A percentile compares a stretch with the other conserved stretches of the same genome.
Conservation (phyloP, 495 filamentous ascomycete genomes). For the Bombardia bombarda region DNA sequence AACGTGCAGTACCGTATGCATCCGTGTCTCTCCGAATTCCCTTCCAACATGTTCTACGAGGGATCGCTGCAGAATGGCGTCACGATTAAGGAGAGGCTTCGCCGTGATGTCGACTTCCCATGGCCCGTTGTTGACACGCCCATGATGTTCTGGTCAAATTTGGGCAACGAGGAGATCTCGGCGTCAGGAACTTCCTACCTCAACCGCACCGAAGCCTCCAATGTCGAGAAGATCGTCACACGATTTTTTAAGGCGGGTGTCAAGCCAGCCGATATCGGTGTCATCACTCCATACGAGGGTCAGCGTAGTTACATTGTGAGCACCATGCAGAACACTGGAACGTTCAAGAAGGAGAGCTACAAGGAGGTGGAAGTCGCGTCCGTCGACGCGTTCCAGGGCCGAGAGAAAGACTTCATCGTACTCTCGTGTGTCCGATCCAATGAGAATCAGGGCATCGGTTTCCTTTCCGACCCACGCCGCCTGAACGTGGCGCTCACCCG, state of each 20-base stretch:
- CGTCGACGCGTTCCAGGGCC: constrained; percentile 97
- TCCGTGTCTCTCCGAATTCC: constrained; percentile 94
- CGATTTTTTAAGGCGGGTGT: constrained; percentile 99
- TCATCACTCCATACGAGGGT: constrained; percentile 98
- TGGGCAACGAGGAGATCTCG: constrained; percentile 96
- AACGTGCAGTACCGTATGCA: constrained; percentile 99
- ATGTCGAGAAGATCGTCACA: constrained; percentile 96
- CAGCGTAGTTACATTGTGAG: constrained; percentile 98
- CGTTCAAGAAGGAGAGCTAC: constrained; percentile 96
- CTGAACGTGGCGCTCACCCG: constrained; percentile 98
- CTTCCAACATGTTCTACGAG: constrained; percentile 99
- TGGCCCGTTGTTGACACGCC: constrained; percentile 92
- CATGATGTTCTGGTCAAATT: constrained; percentile 99
- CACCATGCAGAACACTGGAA: constrained; percentile 96
- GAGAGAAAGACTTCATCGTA: constrained; percentile 99
- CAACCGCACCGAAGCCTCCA: constrained; percentile 92
- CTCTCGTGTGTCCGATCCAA: constrained; percentile 98
- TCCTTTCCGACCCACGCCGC: constrained; percentile 95
- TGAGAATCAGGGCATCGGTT: constrained; percentile 98
- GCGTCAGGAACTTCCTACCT: constrained; percentile 97
- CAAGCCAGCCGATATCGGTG: constrained; percentile 82
- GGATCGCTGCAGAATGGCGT: constrained; percentile 96
- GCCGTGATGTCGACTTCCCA: constrained; percentile 93
- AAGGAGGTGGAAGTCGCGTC: constrained; percentile 99
- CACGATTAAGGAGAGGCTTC: constrained; percentile 77